Conservation (phyloP, 768 basidiomycete genomes). For the Mycena rosella region DNA sequence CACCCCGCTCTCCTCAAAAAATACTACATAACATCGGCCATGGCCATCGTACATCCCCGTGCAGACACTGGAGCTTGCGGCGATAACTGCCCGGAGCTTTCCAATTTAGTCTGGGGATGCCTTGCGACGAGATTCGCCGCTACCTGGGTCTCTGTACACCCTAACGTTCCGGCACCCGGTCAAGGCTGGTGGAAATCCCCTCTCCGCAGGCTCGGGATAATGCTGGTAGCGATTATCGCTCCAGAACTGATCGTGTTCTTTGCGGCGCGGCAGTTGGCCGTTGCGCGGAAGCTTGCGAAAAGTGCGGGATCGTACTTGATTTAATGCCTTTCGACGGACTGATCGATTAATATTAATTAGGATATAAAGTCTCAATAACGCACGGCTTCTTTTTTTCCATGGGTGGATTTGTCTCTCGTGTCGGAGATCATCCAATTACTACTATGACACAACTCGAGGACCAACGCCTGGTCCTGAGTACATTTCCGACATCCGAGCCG, state of each 20-base stretch:
- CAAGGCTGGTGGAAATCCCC: background rate
- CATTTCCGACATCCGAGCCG: background rate
- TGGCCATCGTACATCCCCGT: no score
- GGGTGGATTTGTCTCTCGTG: conserved; percentile 31
- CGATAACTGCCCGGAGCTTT: background rate
- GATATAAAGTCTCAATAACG: background rate
- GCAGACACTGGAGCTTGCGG: no score
- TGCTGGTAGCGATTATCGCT: background rate
- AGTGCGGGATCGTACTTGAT: no score
- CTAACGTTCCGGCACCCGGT: background rate
- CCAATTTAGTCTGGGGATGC: background rate
- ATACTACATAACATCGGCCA: no score
- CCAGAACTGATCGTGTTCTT: background rate
- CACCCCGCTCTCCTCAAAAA: no score
- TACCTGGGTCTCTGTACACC: background rate
- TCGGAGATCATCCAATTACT: background rate
- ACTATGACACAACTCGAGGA: background rate
- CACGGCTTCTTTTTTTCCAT: background rate
- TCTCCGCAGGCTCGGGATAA: background rate
- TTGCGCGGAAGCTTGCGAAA: background rate
- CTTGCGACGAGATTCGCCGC: background rate
- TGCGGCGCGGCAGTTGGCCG: background rate
- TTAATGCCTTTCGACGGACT: no score
- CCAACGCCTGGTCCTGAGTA: background rate
- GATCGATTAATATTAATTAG: background rate